Percentiles rank a stretch among this genome's conserved stretches.
Conservation (phyloP, 75 land plant genomes). For the Picea sitchensis region DNA sequence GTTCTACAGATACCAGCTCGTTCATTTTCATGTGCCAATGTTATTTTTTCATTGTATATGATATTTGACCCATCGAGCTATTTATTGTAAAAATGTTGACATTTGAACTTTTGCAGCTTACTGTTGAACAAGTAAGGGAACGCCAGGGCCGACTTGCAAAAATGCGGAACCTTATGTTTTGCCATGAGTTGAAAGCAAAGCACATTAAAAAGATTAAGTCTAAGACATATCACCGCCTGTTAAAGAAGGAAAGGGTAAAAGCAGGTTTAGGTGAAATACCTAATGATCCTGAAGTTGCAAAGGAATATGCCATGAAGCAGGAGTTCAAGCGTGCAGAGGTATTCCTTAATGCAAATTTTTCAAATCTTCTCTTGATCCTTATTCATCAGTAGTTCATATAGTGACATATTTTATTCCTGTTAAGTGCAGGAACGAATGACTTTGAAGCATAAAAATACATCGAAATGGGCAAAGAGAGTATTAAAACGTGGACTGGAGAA, state of each 20-base stretch:
- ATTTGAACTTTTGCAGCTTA: constrained; percentile 45
- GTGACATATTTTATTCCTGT: neutral
- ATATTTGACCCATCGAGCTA: neutral
- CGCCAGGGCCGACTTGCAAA: constrained; percentile 74
- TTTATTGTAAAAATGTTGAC: neutral
- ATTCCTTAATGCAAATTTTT: neutral
- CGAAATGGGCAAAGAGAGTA: constrained; percentile 85
- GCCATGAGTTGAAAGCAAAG: constrained; percentile 80
- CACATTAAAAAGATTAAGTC: constrained; percentile 83
- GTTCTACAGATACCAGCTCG: too few species aligned
- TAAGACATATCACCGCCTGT: constrained; percentile 75
- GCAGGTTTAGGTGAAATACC: constrained; percentile 20
- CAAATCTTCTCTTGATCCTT: neutral
- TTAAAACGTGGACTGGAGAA: constrained; percentile 68
- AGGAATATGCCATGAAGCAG: constrained; percentile 73
- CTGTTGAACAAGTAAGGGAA: constrained; percentile 75
- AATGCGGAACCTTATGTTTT: constrained; percentile 82
- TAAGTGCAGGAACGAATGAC: constrained; percentile 87
- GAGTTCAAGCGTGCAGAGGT: constrained; percentile 88
- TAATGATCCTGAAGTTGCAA: constrained; percentile 74
- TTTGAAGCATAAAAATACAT: constrained; percentile 80
- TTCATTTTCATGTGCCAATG: neutral
- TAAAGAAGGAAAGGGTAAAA: constrained; percentile 58
- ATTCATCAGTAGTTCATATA: neutral
- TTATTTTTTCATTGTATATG: neutral